Conservation (phyloP, 2,329 filamentous ascomycete species). For the Neocatenulostroma microsporum region DNA sequence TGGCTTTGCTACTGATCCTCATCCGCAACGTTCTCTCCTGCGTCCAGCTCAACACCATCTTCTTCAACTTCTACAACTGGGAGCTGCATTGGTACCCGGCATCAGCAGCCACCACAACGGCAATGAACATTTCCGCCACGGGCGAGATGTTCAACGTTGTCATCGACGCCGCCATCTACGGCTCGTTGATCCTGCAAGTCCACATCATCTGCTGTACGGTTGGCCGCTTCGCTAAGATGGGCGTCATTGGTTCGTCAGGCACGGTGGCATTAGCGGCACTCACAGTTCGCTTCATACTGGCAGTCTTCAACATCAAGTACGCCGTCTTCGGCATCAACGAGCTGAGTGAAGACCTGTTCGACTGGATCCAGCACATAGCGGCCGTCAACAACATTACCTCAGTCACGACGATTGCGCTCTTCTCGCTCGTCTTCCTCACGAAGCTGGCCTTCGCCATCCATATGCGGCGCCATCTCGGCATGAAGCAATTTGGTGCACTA, state of each 20-base stretch:
- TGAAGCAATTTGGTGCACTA: constrained; percentile 56
- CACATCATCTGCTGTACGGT: constrained; percentile 53
- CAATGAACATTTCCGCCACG: constrained; percentile 34
- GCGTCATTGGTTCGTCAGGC: constrained; percentile 38
- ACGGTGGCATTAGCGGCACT: constrained; percentile 46
- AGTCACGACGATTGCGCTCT: constrained; percentile 53
- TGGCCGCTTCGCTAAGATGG: constrained; percentile 35
- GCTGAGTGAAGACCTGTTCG: constrained; percentile 9
- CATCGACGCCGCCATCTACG: constrained; percentile 48
- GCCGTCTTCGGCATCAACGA: constrained; percentile 14
- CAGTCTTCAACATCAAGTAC: constrained; percentile 39
- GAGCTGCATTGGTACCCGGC: constrained; percentile 20
- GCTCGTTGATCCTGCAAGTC: constrained; percentile 56
- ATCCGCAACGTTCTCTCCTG: constrained; percentile 52
- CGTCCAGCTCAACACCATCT: constrained; percentile 54
- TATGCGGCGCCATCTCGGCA: constrained; percentile 48
- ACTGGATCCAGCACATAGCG: constrained; percentile 33
- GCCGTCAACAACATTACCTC: constrained; percentile 44
- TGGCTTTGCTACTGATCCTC: constrained; percentile 53
- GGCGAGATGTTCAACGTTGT: constrained; percentile 45
- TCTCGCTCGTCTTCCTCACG: constrained; percentile 52
- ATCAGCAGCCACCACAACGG: constrained; percentile 9
- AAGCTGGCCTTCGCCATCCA: constrained; percentile 54
- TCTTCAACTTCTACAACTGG: constrained; percentile 44
- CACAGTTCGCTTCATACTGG: constrained; percentile 47